Percentiles rank a stretch among this genome's conserved stretches.
These are phyloP conservation scores for Solanum infundibuliforme DNA, from an alignment of 257 asterid species.

Conservation along the genomic window DNA sequence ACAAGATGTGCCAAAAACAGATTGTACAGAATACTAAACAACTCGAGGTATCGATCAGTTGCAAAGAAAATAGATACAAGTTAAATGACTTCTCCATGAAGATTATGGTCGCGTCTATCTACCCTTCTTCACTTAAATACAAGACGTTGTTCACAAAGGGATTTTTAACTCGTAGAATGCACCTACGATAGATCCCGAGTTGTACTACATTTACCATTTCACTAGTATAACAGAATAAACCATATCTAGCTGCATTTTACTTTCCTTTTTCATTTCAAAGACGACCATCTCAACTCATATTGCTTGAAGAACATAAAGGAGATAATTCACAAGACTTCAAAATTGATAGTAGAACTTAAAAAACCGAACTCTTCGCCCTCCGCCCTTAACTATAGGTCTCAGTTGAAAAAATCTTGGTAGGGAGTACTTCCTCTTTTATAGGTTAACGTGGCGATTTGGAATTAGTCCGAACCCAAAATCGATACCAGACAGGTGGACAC, in stretches of 20 bases:
- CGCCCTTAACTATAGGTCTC: background rate
- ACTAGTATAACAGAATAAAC: background rate
- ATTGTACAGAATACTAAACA: background rate
- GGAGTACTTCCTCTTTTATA: background rate
- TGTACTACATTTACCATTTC: background rate
- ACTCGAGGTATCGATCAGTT: background rate
- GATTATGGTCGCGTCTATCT: background rate
- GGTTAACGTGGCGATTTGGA: background rate
- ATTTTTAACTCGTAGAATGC: background rate
- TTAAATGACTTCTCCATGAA: background rate
- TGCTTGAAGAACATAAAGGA: background rate
- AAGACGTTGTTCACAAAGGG: background rate
- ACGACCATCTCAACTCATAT: background rate
- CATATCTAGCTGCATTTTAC: background rate
- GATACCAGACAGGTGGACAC: background rate
- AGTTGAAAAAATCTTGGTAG: rapidly evolving
- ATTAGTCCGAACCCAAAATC: background rate
- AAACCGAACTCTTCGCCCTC: too few species aligned
- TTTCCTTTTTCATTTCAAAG: background rate
- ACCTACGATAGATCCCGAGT: background rate
- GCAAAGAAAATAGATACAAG: background rate
- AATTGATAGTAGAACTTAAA: background rate
- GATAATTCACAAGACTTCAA: background rate
- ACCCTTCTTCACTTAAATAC: background rate
- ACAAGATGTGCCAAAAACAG: background rate